phyloP scores from a whole-genome alignment of 2,329 filamentous ascomycete genomes.

The Diaporthe eres region DNA sequence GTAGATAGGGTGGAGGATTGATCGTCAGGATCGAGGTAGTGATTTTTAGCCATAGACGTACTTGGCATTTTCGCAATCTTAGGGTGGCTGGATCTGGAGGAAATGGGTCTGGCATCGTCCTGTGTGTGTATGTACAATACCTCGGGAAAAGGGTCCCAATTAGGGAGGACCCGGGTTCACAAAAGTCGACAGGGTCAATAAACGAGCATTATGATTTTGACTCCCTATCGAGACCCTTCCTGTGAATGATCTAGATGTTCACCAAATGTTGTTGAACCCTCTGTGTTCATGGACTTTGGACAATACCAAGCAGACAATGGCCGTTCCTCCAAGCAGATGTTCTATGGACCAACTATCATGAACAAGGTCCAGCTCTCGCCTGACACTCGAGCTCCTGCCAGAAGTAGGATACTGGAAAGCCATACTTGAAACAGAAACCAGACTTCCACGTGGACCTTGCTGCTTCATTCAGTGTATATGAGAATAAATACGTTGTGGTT shows the following conservation, averaged over 20 bases:
- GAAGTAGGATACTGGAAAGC: background rate
- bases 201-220: conserved; percentile 36
- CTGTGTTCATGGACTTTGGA: too few species aligned
- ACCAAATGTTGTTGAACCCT: background rate
- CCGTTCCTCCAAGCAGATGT: background rate
- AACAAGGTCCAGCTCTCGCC: background rate
- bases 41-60: conserved; percentile 13
- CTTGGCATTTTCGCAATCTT: conserved; percentile 13
- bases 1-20: conserved; percentile 47
- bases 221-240: background rate
- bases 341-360: too few species aligned
- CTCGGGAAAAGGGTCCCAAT: conserved; percentile 25
- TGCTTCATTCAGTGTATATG: background rate
- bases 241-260: background rate
- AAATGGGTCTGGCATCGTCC: conserved; percentile 31
- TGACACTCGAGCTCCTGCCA: background rate
- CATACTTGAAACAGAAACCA: background rate
- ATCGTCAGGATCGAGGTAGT: background rate
- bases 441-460: background rate
- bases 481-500: background rate
- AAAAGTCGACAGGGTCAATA: conserved; percentile 36
- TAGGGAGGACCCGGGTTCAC: conserved; percentile 28
- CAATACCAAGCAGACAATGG: too few species aligned
- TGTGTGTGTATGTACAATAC: conserved; percentile 40
- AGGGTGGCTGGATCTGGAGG: conserved; percentile 28